These are phyloP conservation scores for Fusarium udum DNA, from an alignment of 2,329 filamentous ascomycete genomes.

Conservation along the genomic window DNA sequence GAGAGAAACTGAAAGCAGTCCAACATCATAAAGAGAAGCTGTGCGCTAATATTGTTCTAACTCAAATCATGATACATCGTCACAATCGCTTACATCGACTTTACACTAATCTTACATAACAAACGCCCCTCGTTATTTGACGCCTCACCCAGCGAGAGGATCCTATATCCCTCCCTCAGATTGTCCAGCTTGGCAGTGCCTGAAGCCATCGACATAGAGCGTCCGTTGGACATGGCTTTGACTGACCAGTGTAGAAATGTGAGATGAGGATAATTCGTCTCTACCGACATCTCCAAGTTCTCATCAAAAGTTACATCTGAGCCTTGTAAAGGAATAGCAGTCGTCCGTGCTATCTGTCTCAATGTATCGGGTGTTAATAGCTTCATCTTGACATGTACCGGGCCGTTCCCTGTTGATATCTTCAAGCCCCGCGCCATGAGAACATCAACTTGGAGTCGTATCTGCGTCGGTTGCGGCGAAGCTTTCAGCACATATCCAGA, in stretches of 20 bases:
- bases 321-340: accelerated
- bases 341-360: background rate
- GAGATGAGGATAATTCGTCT: background rate
- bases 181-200: background rate
- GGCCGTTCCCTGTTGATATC: accelerated
- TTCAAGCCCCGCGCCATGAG: background rate
- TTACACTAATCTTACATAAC: slow-evolving; percentile 7
- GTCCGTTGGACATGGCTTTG: background rate
- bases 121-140: background rate
- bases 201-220: background rate
- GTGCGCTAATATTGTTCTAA: background rate
- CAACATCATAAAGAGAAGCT: background rate
- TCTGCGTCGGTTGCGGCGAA: background rate
- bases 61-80: background rate
- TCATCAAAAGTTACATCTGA: background rate
- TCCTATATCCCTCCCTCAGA: slow-evolving; percentile 5
- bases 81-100: background rate
- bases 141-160: background rate
- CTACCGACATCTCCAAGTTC: background rate
- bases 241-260: slow-evolving; percentile 2
- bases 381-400: background rate
- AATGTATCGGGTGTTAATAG: background rate
- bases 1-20: too few species aligned
- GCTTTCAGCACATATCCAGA: slow-evolving; percentile 8
- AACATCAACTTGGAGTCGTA: background rate